These are phyloP conservation scores for Pistacia atlantica DNA, from an alignment of 345 rosid species.

Conservation along the genomic window DNA sequence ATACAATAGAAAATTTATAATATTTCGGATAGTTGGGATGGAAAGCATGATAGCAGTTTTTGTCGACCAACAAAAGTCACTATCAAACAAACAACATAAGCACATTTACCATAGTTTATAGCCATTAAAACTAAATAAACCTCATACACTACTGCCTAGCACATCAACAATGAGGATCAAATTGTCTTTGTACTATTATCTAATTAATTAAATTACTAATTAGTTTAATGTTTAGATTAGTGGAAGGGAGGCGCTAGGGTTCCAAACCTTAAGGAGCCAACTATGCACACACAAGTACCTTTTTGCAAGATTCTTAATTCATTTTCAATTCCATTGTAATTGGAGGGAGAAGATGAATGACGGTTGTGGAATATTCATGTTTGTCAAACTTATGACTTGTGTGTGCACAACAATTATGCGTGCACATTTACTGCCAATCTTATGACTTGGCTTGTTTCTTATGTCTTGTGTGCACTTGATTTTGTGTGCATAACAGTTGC, in stretches of 20 bases:
- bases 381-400: too few relatives aligned
- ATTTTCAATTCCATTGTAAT: slow-evolving; percentile 8
- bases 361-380: too few relatives aligned
- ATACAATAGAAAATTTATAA: neutral
- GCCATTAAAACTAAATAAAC: neutral
- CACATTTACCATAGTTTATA: too few relatives aligned
- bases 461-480: too few relatives aligned
- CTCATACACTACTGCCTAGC: slow-evolving; percentile 36
- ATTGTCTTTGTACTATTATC: neutral
- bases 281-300: neutral
- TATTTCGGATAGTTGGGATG: slow-evolving; percentile 2
- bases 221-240: neutral
- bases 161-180: slow-evolving; percentile 19
- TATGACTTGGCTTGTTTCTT: too few relatives aligned
- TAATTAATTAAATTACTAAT: neutral
- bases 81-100: neutral
- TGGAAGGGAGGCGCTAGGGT: slow-evolving; percentile 32
- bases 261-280: slow-evolving; percentile 35
- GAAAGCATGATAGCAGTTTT: slow-evolving; percentile 14
- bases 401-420: too few relatives aligned
- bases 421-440: too few relatives aligned
- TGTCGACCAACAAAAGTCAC: neutral
- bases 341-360: slow-evolving; percentile 1
- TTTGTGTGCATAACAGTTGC: too few relatives aligned
- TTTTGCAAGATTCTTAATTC: slow-evolving; percentile 17